phyloP scores from a whole-genome alignment of 192 early-diverging fungal genomes.

The Backusella parvicylindrica region DNA sequence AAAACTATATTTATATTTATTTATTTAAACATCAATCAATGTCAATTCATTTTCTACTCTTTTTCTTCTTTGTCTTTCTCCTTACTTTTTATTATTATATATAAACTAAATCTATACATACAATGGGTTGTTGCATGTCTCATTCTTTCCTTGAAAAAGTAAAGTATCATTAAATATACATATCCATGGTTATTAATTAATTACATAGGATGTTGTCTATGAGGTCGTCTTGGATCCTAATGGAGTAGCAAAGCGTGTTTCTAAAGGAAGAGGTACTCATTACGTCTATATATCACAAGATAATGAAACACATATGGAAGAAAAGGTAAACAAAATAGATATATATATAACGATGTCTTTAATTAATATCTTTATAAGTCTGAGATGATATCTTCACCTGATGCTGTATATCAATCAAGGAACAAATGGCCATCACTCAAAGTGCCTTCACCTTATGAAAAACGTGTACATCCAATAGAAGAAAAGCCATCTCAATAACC shows the following conservation, averaged over 20 bases:
- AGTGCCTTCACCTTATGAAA: not conserved
- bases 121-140: constrained; percentile 27
- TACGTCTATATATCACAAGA: constrained; percentile 25
- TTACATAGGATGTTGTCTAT: constrained; percentile 23
- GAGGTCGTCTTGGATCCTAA: constrained; percentile 25
- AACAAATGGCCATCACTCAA: not conserved
- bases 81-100: not conserved
- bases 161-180: not conserved
- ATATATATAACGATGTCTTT: not conserved
- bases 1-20: not conserved
- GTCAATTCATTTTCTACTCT: not conserved
- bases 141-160: not conserved
- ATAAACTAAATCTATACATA: not conserved
- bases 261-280: constrained; percentile 30
- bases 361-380: not conserved
- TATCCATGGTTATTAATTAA: not conserved
- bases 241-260: constrained; percentile 29
- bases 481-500: not conserved
- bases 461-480: constrained; percentile 1
- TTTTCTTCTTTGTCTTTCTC: not conserved
- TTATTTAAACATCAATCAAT: not conserved
- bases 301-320: constrained; percentile 25
- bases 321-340: constrained; percentile 23
- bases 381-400: not conserved
- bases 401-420: not conserved